Conservation (phyloP, 305 asterid species). For the Fraxinus sp. region DNA sequence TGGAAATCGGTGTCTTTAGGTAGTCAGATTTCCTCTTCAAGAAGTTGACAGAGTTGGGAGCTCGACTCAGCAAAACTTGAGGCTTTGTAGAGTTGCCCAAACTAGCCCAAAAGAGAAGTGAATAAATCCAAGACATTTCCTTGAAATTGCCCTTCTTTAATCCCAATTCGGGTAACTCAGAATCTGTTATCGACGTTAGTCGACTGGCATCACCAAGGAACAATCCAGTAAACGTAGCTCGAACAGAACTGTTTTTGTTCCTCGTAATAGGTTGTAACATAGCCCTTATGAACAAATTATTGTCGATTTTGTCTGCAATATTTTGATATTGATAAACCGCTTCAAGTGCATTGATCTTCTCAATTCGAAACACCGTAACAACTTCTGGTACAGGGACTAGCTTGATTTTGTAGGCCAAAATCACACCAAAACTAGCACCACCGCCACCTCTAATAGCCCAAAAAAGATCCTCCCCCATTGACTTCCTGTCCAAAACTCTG, state of each 20-base stretch:
- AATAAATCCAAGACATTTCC: constrained; percentile 45
- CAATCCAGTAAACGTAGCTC: constrained; percentile 33
- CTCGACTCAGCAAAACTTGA: constrained; percentile 22
- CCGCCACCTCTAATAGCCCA: constrained; percentile 39
- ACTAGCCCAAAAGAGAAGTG: constrained; percentile 44
- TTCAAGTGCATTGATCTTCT: constrained; percentile 2
- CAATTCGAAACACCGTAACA: constrained; percentile 21
- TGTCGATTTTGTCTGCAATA: constrained; percentile 30
- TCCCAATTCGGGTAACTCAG: constrained; percentile 36
- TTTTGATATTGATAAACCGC: constrained; percentile 28
- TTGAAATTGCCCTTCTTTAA: constrained; percentile 23
- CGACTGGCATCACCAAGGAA: constrained; percentile 38
- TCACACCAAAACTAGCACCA: constrained; percentile 31
- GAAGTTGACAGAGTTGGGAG: constrained; percentile 24
- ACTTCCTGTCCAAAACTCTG: constrained; percentile 18
- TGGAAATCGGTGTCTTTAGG: constrained; percentile 40
- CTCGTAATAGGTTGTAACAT: constrained; percentile 25
- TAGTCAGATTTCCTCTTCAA: constrained; percentile 58
- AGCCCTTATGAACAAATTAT: constrained; percentile 38
- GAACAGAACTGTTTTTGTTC: constrained; percentile 16
- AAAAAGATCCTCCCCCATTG: constrained; percentile 35
- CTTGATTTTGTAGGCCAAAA: constrained; percentile 26
- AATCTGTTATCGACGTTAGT: constrained; percentile 21
- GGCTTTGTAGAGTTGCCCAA: constrained; percentile 27
- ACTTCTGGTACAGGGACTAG: constrained; percentile 27